phyloP scores from a whole-genome alignment of 345 rosid species.

The Bretschneidera sinensis region DNA sequence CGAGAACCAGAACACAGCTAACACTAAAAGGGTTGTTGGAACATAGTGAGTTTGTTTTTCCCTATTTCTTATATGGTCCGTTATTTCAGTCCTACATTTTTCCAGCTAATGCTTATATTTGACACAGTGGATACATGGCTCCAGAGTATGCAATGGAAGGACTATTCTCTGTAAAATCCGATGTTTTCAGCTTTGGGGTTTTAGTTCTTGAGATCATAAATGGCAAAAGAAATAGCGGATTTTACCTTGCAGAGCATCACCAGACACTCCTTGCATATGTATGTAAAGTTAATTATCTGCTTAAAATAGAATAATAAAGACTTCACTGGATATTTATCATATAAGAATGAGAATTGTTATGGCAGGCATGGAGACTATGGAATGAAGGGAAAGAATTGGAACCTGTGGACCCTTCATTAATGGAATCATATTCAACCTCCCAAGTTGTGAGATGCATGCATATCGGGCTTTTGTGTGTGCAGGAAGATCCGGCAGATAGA shows the following conservation, averaged over 20 bases:
- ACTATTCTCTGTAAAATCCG: constrained; percentile 15
- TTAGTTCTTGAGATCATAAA: constrained; percentile 7
- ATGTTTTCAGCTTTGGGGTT: constrained; percentile 17
- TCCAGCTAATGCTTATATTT: neutral
- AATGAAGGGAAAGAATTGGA: constrained; percentile 34
- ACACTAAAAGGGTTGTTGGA: constrained; percentile 21
- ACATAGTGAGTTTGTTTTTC: constrained; percentile 26
- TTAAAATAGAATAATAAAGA: neutral
- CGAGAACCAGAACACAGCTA: neutral
- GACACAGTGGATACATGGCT: constrained; percentile 13
- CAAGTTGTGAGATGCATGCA: constrained; percentile 40
- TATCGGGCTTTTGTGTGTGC: constrained; percentile 44
- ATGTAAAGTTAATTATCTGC: too few relatives aligned
- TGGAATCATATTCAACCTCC: constrained; percentile 16
- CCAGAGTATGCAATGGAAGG: constrained; percentile 14
- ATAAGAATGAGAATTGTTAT: neutral
- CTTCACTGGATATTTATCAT: too few relatives aligned
- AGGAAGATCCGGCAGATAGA: constrained; percentile 38
- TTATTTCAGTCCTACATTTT: neutral
- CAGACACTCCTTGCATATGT: constrained; percentile 26
- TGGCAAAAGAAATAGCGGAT: constrained; percentile 9
- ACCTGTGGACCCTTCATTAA: constrained; percentile 31
- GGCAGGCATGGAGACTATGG: constrained; percentile 49
- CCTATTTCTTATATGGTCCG: too few relatives aligned
- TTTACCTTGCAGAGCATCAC: constrained; percentile 18